Base-by-base conservation (phyloP, 2,329 filamentous ascomycete species). In the Phialophora chinensis region DNA sequence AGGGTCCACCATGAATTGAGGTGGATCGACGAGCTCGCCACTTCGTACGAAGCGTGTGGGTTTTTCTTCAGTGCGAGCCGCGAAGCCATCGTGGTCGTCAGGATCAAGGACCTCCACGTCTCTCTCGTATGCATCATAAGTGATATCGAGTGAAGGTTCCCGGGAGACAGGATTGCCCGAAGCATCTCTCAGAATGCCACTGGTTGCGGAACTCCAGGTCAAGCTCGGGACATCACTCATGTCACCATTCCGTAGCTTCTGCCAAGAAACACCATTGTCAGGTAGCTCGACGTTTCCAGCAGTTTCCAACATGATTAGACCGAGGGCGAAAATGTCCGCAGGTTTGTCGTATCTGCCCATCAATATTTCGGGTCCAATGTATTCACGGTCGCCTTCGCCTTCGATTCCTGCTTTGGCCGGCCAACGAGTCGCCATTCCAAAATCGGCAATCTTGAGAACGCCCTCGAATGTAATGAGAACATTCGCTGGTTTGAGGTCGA, bases 281-380 rank as follows among this genome's bases (percentile, higher is more conserved):
- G 95, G 95, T 31, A 99, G 88, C 69, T 92, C 89, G 59, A 97
- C 93, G 75, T 99, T 99, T 69, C 91, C 93, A 29, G 93, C 94
- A 74, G 93, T 95, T 80, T 99, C 95, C 58, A 97, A 87, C 77
- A 97, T 91, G 78, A 98, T 96, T 73, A 98, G 87, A 60, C 95
- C 95, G 33, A 99, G 87, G 11, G 95, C 92, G 78, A 97, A 99
- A 59, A 99, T 87, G 78, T 99, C 95, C 42, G 93, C 91, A 44
- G 94, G 91, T 77, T 94, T 95, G 79, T 96, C 93, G 72, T 91
- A 95, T 69, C 89, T 87, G 50, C 93, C 94, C 75, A 88, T 87
- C 23, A 99, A 87, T 68, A 97, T 92, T 78, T 99, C 95, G 0
- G 93, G 93, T 0, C 91, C 94, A 76, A 99, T 94, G 77, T 99